Base-by-base conservation (phyloP, 352 stramenopile genomes). In the Phytophthora tubulina region DNA sequence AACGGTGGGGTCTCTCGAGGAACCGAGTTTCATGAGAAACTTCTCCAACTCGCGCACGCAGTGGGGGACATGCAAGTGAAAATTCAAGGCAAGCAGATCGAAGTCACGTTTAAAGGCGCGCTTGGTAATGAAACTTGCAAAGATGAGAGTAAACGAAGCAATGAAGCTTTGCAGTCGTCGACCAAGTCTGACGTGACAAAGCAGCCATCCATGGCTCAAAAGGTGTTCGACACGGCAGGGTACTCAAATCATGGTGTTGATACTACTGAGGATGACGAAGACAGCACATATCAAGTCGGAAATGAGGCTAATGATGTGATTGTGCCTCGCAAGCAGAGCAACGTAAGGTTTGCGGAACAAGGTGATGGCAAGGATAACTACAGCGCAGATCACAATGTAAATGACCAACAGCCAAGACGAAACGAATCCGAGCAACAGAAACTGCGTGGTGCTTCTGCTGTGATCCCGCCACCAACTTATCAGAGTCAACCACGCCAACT, bases 31-130 rank as follows among this genome's bases (percentile, higher is more conserved):
- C 61, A 63, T 10, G 32, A 72, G 11, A 72, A 71, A 13, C 27
- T 70, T 10, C 9, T 58, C 3, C 53, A 72, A 53, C 38, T 75
- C 8, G 65, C 71, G 0, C 71, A 64, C 21, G 71, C 66, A 27
- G 66, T 75, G 3, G 71, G 71, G 3, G 54, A 75, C 9, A 74
- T 78, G 59, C 36, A 78, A 42, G 59, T 78, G 15, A 71, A 71
- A 51, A 70, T 78, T 14, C 39, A 72, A 1, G 66, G 66, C 7
- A 63, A 59, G n/a, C 33, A 78, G 51, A 67, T 78, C 17, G 14
- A 75, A 14, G 35, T 78, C 14, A 75, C 66, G 4, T 78, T 78
- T 17, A 61, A 67, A 46, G 71, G 71, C 4, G 44, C 38, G n/a
- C 36, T 78, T 36, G 38, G 56, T 15, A 35, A 46, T 42, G 51